phyloP scores from a whole-genome alignment of 2,329 filamentous ascomycete species.

The Hypoxylon sp. region DNA sequence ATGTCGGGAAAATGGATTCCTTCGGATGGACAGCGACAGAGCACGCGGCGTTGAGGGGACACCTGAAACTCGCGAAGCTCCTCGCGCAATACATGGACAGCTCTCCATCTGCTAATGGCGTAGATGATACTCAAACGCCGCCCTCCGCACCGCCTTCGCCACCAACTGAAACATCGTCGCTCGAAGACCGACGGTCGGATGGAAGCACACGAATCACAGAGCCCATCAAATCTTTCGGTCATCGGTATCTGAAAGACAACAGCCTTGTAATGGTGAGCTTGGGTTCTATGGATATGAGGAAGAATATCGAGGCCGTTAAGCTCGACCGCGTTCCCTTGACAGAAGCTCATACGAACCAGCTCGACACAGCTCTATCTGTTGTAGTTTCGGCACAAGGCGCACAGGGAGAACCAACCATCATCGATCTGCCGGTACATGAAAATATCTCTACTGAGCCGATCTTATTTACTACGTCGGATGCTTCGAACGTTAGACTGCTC shows the following conservation, averaged over 20 bases:
- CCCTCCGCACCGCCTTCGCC: conserved; percentile 58
- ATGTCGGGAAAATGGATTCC: conserved; percentile 81
- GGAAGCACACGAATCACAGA: conserved; percentile 72
- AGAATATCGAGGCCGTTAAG: conserved; percentile 83
- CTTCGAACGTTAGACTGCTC: conserved; percentile 85
- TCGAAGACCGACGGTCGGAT: conserved; percentile 72
- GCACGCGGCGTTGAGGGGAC: conserved; percentile 90
- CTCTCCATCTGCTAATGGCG: conserved; percentile 48
- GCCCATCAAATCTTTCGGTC: conserved; percentile 94
- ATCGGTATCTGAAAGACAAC: conserved; percentile 91
- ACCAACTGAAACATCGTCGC: conserved; percentile 70
- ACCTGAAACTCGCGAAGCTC: conserved; percentile 82
- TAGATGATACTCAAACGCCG: conserved; percentile 51
- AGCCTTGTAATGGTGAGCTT: conserved; percentile 93
- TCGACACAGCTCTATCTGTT: conserved; percentile 93
- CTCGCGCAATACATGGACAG: conserved; percentile 70
- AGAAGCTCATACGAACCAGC: conserved; percentile 90
- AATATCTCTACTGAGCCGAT: conserved; percentile 95
- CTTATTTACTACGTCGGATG: conserved; percentile 85
- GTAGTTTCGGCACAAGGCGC: conserved; percentile 91
- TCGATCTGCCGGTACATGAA: conserved; percentile 94
- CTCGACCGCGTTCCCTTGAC: conserved; percentile 90
- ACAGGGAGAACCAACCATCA: conserved; percentile 86
- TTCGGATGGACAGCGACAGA: conserved; percentile 96
- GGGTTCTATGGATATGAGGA: conserved; percentile 94